Evolutionary conservation across 2,329 filamentous ascomycete genomes (phyloP).

Genomic region (Coniochaeta pulveracea): DNA sequence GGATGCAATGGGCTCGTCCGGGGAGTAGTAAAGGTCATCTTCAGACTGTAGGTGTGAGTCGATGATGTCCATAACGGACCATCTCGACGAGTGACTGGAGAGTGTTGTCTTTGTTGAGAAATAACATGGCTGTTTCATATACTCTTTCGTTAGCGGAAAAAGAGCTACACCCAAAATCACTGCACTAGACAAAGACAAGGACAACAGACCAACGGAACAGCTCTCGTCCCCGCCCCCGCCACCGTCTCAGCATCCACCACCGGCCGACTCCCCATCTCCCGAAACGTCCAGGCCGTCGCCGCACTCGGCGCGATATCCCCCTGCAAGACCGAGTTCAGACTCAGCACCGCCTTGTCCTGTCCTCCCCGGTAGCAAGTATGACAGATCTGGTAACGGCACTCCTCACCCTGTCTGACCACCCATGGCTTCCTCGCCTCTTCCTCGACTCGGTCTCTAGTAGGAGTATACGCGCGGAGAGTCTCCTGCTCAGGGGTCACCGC

Average conservation of each 20-base stretch:
- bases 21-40: not conserved
- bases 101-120: conserved; percentile 1
- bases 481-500: too few relatives aligned
- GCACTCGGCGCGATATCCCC: conserved; percentile 38
- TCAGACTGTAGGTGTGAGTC: conserved; percentile 3
- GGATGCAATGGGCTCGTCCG: too few relatives aligned
- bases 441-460: too few relatives aligned
- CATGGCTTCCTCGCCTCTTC: conserved; percentile 8
- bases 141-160: not conserved
- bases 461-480: too few relatives aligned
- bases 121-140: conserved; percentile 9
- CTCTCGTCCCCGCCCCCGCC: conserved; percentile 26
- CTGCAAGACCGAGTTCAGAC: conserved; percentile 35
- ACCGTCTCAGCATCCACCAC: conserved; percentile 26
- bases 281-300: conserved; percentile 41
- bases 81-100: not conserved
- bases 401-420: conserved; percentile 17
- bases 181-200: too few relatives aligned
- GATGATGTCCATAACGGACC: not conserved
- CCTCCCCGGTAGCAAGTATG: conserved; percentile 32
- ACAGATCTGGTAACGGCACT: conserved; percentile 42
- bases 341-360: conserved; percentile 33
- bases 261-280: conserved; percentile 29
- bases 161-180: too few relatives aligned
- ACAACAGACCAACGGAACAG: conserved; percentile 23